Evolutionary conservation across 768 basidiomycete genomes (phyloP).

Genomic region (Lentinus brumalis): DNA sequence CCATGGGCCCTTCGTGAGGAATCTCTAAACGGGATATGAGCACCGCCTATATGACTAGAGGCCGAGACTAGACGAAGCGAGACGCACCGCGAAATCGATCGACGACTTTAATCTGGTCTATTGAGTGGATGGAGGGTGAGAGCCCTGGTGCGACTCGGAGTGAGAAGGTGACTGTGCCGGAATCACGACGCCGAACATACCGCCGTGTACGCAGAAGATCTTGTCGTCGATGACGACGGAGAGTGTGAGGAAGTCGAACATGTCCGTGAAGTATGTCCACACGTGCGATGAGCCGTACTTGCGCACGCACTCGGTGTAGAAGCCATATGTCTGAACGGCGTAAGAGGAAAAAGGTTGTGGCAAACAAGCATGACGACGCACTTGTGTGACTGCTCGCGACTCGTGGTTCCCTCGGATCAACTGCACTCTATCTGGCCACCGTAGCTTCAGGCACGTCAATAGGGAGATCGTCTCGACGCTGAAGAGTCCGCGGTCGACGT

Average conservation of each 20-base stretch:
- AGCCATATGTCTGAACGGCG: slow-evolving; percentile 84
- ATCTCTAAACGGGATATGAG: slow-evolving; percentile 66
- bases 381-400: slow-evolving; percentile 96
- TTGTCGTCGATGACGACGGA: slow-evolving; percentile 98
- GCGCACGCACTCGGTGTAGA: slow-evolving; percentile 96
- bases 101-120: slow-evolving; percentile 99
- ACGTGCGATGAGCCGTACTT: slow-evolving; percentile 96
- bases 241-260: slow-evolving; percentile 98
- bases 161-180: slow-evolving; percentile 2
- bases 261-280: slow-evolving; percentile 99
- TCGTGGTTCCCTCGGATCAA: slow-evolving; percentile 98
- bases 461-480: slow-evolving; percentile 98
- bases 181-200: slow-evolving; percentile 44
- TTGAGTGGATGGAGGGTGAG: slow-evolving; percentile 97
- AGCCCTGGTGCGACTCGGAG: slow-evolving; percentile 56
- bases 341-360: slow-evolving; percentile 30
- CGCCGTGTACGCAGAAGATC: slow-evolving; percentile 99
- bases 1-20: slow-evolving; percentile 99
- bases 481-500: slow-evolving; percentile 97
- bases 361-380: slow-evolving; percentile 40
- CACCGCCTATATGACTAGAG: neutral
- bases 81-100: slow-evolving; percentile 91
- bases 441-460: slow-evolving; percentile 92
- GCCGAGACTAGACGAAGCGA: slow-evolving; percentile 16
- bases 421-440: slow-evolving; percentile 96